Percentiles rank a stretch among this genome's conserved stretches.
These are phyloP conservation scores for Prunus armeniaca DNA, from an alignment of 306 rosid species.

Conservation along the genomic window DNA sequence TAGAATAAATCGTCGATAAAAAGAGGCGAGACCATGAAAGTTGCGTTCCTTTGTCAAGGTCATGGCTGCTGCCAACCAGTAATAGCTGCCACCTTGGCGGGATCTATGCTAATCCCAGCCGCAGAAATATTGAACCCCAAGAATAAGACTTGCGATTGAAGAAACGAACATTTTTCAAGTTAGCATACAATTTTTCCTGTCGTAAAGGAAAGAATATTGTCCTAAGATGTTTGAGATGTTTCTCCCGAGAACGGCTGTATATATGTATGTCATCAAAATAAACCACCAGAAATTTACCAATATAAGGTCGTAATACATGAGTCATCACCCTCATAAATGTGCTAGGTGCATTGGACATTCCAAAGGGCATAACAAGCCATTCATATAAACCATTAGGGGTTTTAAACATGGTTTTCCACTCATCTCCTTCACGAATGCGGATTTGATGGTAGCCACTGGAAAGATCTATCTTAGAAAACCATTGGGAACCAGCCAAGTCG, in stretches of 20 bases:
- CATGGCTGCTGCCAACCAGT: neutral
- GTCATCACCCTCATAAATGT: conserved; percentile 7
- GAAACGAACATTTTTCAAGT: neutral
- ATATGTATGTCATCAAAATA: neutral
- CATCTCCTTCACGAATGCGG: neutral
- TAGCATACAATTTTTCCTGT: neutral
- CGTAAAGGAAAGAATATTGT: neutral
- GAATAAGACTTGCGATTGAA: neutral
- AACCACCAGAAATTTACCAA: neutral
- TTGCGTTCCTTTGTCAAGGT: neutral
- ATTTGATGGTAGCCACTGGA: neutral
- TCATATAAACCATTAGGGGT: neutral
- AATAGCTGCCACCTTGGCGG: neutral
- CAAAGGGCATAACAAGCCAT: conserved; percentile 14
- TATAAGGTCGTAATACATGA: neutral
- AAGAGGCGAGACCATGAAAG: neutral
- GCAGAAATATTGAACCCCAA: neutral
- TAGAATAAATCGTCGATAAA: neutral
- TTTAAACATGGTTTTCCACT: neutral
- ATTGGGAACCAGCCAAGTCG: neutral
- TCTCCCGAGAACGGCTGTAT: neutral
- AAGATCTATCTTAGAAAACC: neutral
- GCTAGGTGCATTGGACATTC: neutral
- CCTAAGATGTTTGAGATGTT: neutral
- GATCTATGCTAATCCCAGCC: neutral